Evolutionary conservation across 441 rosid species (phyloP), one percentile per base, ranked within the genome.

Genomic region (Adansonia madagascariensis): DNA sequence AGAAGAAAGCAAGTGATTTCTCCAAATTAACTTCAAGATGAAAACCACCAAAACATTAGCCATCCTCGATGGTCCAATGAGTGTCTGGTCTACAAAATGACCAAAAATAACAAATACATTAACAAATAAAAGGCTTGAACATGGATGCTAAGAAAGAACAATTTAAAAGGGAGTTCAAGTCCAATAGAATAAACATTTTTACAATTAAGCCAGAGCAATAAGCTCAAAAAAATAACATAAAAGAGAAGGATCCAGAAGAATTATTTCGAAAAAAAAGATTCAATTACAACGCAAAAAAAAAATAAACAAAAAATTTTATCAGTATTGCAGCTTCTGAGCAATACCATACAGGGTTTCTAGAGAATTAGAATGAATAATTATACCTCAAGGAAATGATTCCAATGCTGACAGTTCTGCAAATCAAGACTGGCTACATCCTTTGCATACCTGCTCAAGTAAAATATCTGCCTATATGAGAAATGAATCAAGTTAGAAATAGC

Each of bases 301-400:
- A 35, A 35, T 35, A 35, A 35, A 35, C 41, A 35, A 35, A 71
- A 62, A 2, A 22, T 75, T 31, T 49, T 22, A 43, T 67, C 64
- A 57, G 53, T 27, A 24, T 74, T 65, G 64, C 7, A 41, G 49
- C 53, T 70, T 43, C 50, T 6, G 5, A 17, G 46, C 47, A 76
- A 74, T 39, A 56, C 35, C 43, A 71, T n/a, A 76, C 8, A 18
- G 3, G 75, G 35, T 72, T 39, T 57, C 18, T 15, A 1, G 14
- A 66, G 44, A 41, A 61, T 9, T 3, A 49, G 62, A 52, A 47
- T 63, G 64, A 10, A 77, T 78, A 74, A 57, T 12, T 61, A n/a
- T 83, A 96, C 99, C 98, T 96, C 99, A 20, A 96, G 88, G 85
- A 96, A 94, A 22, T 89, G 96, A 84, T 96, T 94, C 99, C 99